phyloP scores from a whole-genome alignment of 2,329 filamentous ascomycete genomes.

The Geosmithia flava region DNA sequence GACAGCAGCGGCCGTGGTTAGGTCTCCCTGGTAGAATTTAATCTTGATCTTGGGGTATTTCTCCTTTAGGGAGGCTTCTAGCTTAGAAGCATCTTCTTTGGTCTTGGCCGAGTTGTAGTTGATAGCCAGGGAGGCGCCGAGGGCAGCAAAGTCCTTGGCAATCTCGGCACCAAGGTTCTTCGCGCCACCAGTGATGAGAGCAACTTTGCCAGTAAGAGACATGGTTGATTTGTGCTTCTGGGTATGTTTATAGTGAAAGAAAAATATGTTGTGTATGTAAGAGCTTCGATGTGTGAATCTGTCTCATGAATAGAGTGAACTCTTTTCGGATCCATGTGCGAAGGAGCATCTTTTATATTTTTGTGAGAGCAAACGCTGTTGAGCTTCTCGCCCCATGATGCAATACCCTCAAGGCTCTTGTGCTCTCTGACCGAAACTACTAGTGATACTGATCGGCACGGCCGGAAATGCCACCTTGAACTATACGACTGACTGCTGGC shows the following conservation, averaged over 20 bases:
- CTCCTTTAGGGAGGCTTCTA: conserved; percentile 22
- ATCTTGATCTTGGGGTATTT: conserved; percentile 18
- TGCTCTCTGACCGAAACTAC: too few species aligned
- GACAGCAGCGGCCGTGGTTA: conserved; percentile 25
- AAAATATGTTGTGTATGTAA: too few species aligned
- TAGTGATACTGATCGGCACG: too few species aligned
- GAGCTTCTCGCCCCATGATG: too few species aligned
- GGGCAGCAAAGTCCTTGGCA: conserved; percentile 41
- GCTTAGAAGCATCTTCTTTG: conserved; percentile 19
- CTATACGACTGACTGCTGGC: too few species aligned
- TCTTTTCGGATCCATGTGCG: too few species aligned
- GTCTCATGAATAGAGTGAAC: too few species aligned
- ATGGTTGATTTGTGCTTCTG: not conserved
- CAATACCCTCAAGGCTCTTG: too few species aligned
- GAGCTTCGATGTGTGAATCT: too few species aligned
- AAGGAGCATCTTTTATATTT: too few species aligned
- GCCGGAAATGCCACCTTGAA: too few species aligned
- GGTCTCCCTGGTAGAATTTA: conserved; percentile 27
- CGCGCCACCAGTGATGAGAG: conserved; percentile 41
- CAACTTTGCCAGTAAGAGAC: conserved; percentile 14
- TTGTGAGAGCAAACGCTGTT: too few species aligned
- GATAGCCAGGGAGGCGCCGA: conserved; percentile 44
- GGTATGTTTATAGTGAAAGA: not conserved
- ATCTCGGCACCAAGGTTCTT: conserved; percentile 50
- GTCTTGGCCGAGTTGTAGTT: conserved; percentile 37